Percentiles rank a stretch among this genome's conserved stretches.
Conservation (phyloP, 2,329 filamentous ascomycete species). For the Fusarium pseudograminearum region DNA sequence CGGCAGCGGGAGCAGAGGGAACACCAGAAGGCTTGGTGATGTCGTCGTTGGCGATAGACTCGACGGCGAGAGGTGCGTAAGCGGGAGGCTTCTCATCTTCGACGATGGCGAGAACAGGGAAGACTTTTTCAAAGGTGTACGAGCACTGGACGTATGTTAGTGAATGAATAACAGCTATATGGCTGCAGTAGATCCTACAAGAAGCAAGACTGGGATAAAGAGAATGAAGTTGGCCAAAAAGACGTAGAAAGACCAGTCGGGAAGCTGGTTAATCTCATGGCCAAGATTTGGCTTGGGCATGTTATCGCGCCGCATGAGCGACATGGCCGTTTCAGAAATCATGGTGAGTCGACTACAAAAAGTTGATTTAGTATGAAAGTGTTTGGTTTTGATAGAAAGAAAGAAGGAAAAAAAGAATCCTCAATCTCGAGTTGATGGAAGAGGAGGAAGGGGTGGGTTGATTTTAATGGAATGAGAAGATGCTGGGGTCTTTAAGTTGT, state of each 20-base stretch:
- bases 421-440: slow-evolving; percentile 7
- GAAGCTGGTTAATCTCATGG: slow-evolving; percentile 14
- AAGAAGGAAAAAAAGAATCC: slow-evolving; percentile 6
- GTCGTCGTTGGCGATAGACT: slow-evolving; percentile 55
- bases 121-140: slow-evolving; percentile 65
- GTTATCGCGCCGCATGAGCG: slow-evolving; percentile 53
- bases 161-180: background rate
- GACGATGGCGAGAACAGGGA: slow-evolving; percentile 67
- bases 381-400: slow-evolving; percentile 3
- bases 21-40: slow-evolving; percentile 52
- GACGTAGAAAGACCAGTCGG: slow-evolving; percentile 56
- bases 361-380: background rate
- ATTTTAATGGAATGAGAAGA: slow-evolving; percentile 22
- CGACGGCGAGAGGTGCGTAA: slow-evolving; percentile 64
- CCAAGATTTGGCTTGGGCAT: slow-evolving; percentile 25
- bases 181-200: slow-evolving; percentile 51
- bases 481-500: slow-evolving; percentile 26
- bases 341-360: slow-evolving; percentile 20
- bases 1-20: slow-evolving; percentile 36
- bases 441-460: slow-evolving; percentile 15
- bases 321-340: slow-evolving; percentile 33
- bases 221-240: slow-evolving; percentile 57
- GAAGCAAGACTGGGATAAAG: slow-evolving; percentile 59
- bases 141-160: slow-evolving; percentile 52
- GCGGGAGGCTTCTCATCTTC: slow-evolving; percentile 68